phyloP scores from a whole-genome alignment of 108 stramenopile genomes.

The Cyclotella baltica region DNA sequence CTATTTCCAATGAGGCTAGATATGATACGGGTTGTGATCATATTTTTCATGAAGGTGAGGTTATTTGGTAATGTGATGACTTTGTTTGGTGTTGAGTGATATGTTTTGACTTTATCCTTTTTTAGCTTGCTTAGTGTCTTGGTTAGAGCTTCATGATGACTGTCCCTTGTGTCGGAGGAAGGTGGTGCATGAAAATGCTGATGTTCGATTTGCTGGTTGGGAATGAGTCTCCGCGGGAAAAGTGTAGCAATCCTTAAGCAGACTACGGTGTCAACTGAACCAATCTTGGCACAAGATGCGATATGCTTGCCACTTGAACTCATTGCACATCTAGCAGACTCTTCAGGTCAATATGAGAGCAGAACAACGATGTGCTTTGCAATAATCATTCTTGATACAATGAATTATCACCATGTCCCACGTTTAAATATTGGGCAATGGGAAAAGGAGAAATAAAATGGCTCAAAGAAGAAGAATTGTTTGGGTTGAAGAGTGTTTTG shows the following conservation, averaged over 20 bases:
- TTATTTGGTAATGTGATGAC: neutral
- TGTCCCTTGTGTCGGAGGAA: constrained; percentile 54
- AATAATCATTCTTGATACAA: no score
- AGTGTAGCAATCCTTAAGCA: no score
- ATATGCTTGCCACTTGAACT: no score
- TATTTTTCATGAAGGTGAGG: constrained; percentile 43
- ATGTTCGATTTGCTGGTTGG: constrained; percentile 48
- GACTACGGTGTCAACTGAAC: no score
- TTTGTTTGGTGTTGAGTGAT: neutral
- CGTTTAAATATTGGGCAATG: no score
- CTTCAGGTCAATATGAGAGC: no score
- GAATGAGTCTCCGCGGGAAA: constrained; percentile 3
- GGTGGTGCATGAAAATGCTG: constrained; percentile 49
- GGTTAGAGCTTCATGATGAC: constrained; percentile 49
- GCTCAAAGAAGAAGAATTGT: no score
- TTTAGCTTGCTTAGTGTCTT: constrained; percentile 40
- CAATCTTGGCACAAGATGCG: neutral
- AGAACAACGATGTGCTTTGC: no score
- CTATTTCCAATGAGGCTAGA: neutral
- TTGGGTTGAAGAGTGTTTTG: no score
- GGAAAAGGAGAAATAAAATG: no score
- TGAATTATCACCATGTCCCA: no score
- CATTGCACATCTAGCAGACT: no score
- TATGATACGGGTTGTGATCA: constrained; percentile 42
- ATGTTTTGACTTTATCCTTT: neutral